A percentile compares a stretch with the other conserved stretches of the same genome.
Conservation (phyloP, 768 basidiomycete genomes). For the Hortiboletus flavorubellus region DNA sequence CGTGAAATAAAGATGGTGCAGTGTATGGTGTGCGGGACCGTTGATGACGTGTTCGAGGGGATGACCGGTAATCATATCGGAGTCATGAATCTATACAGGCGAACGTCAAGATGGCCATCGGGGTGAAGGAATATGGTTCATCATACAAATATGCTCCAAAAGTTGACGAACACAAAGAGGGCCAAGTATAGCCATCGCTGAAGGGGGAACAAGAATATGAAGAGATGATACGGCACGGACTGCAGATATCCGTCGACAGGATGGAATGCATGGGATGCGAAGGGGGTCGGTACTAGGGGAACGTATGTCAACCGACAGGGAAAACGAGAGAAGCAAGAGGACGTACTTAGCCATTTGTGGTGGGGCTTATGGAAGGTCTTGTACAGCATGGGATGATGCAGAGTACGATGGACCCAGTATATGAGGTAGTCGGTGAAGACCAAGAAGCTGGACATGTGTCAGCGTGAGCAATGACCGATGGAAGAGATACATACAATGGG, state of each 20-base stretch:
- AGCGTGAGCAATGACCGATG: not conserved
- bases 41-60: conserved; percentile 88
- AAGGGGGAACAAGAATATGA: conserved; percentile 86
- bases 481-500: conserved; percentile 50
- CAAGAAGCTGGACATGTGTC: conserved; percentile 51
- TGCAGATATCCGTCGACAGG: conserved; percentile 93
- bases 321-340: not conserved
- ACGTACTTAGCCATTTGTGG: conserved; percentile 95
- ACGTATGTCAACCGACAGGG: conserved; percentile 3
- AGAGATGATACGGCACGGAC: conserved; percentile 92
- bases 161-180: conserved; percentile 89
- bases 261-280: conserved; percentile 97
- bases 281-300: conserved; percentile 86
- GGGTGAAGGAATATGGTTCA: conserved; percentile 2
- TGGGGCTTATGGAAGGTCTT: conserved; percentile 95
- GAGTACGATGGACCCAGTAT: conserved; percentile 93
- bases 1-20: conserved; percentile 96
- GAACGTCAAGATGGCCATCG: not conserved
- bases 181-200: conserved; percentile 81
- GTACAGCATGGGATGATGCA: conserved; percentile 85
- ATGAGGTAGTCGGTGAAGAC: conserved; percentile 90
- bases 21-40: conserved; percentile 96
- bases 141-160: conserved; percentile 87
- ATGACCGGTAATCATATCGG: conserved; percentile 96
- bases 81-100: conserved; percentile 85